A percentile compares a stretch with the other conserved stretches of the same genome.
Conservation (phyloP, 2,329 filamentous ascomycete species). For the Diaporthe sp. region DNA sequence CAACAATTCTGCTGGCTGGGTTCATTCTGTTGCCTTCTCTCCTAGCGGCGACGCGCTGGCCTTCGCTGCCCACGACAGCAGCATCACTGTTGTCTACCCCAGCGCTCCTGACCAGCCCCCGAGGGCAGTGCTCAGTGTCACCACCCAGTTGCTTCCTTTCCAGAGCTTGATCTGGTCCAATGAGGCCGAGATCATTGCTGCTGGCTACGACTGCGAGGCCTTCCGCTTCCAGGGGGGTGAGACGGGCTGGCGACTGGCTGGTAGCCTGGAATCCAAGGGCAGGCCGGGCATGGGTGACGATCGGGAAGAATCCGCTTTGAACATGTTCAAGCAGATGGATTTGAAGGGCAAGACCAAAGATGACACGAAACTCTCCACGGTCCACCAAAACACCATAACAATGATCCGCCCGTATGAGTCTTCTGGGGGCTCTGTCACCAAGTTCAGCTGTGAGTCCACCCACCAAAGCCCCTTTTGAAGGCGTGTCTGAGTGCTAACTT, state of each 20-base stretch:
- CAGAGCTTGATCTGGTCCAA: conserved; percentile 92
- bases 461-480: conserved; percentile 38
- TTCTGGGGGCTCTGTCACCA: conserved; percentile 72
- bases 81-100: conserved; percentile 96
- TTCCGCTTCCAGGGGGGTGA: conserved; percentile 88
- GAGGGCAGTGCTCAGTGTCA: conserved; percentile 88
- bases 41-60: conserved; percentile 93
- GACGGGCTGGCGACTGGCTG: conserved; percentile 85
- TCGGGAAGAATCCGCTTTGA: conserved; percentile 91
- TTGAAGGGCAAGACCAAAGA: conserved; percentile 93
- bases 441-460: conserved; percentile 84
- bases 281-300: conserved; percentile 70
- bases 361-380: conserved; percentile 93
- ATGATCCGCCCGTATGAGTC: conserved; percentile 83
- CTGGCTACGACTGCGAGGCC: conserved; percentile 90
- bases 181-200: conserved; percentile 94
- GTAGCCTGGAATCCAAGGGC: conserved; percentile 82
- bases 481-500: conserved; percentile 45
- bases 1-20: conserved; percentile 97
- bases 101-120: conserved; percentile 91
- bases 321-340: conserved; percentile 99
- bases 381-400: conserved; percentile 96
- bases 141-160: conserved; percentile 91
- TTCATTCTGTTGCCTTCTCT: conserved; percentile 93
- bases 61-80: conserved; percentile 95